Percentiles rank a stretch among this genome's conserved stretches.
Conservation (phyloP, 2,329 filamentous ascomycete species). For the Trematosphaeria pertusa region DNA sequence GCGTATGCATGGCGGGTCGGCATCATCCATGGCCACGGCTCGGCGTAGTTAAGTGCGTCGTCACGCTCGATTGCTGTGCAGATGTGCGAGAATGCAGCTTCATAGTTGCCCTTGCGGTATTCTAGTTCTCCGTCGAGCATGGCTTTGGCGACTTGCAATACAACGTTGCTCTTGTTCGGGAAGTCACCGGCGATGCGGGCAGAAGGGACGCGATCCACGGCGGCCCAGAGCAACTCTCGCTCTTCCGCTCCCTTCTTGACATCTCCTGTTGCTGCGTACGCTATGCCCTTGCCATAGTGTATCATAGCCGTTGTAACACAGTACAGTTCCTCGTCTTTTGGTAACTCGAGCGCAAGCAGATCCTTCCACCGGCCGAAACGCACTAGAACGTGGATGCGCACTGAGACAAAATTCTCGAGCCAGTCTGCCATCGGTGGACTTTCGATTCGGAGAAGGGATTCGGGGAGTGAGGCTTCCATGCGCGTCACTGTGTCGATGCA, state of each 20-base stretch:
- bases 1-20: conserved; percentile 74
- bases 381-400: conserved; percentile 73
- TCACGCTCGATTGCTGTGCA: conserved; percentile 65
- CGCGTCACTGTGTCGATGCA: conserved; percentile 66
- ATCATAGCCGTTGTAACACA: conserved; percentile 72
- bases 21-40: conserved; percentile 84
- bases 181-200: conserved; percentile 68
- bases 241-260: conserved; percentile 63
- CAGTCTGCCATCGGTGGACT: conserved; percentile 80
- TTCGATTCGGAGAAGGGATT: conserved; percentile 67
- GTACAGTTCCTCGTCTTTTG: conserved; percentile 67
- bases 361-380: conserved; percentile 78
- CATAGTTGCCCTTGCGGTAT: conserved; percentile 68
- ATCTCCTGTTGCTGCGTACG: conserved; percentile 65
- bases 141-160: conserved; percentile 64
- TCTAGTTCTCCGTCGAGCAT: conserved; percentile 79
- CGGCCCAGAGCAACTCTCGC: conserved; percentile 59
- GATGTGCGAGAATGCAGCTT: conserved; percentile 66
- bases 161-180: conserved; percentile 70
- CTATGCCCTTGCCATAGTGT: conserved; percentile 73
- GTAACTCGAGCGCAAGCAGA: conserved; percentile 63
- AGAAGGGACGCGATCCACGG: conserved; percentile 60
- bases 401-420: conserved; percentile 73
- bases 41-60: conserved; percentile 71
- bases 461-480: conserved; percentile 69